phyloP scores from a whole-genome alignment of 257 asterid genomes.

The Solanum chaucha region DNA sequence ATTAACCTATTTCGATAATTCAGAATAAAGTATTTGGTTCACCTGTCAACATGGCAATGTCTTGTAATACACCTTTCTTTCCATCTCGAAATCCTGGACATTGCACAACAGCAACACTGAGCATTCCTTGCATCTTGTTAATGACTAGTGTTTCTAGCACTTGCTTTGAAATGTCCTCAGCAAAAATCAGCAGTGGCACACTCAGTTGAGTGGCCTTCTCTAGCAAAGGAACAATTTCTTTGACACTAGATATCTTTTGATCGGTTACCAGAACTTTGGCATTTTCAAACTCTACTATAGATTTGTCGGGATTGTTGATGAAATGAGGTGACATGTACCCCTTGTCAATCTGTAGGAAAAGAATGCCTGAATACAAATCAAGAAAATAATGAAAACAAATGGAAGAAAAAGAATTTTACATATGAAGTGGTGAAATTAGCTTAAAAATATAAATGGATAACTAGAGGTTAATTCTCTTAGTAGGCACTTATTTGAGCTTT shows the following conservation, averaged over 20 bases:
- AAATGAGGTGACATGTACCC: constrained; percentile 95
- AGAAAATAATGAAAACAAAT: constrained; percentile 30
- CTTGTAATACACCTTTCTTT: constrained; percentile 86
- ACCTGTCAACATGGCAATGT: constrained; percentile 96
- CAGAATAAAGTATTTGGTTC: background rate
- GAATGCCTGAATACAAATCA: constrained; percentile 72
- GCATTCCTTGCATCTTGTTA: constrained; percentile 70
- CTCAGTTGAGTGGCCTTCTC: constrained; percentile 89
- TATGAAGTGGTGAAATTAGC: background rate
- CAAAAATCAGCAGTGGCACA: constrained; percentile 82
- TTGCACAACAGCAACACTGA: constrained; percentile 72
- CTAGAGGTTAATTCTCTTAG: background rate
- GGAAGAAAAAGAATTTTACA: background rate
- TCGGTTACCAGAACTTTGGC: constrained; percentile 86
- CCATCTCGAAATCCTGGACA: constrained; percentile 79
- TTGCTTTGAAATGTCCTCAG: constrained; percentile 66
- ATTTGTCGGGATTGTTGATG: constrained; percentile 61
- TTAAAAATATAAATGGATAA: background rate
- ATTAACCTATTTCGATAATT: background rate
- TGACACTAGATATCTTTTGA: constrained; percentile 51
- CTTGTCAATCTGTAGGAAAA: constrained; percentile 93
- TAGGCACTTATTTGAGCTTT: background rate
- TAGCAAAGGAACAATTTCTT: constrained; percentile 75
- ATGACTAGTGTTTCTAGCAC: constrained; percentile 74
- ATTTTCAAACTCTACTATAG: constrained; percentile 74